Evolutionary conservation across 495 filamentous ascomycete species (phyloP), one percentile per base, ranked within the genome.

Genomic region (Parmelia sp.): DNA sequence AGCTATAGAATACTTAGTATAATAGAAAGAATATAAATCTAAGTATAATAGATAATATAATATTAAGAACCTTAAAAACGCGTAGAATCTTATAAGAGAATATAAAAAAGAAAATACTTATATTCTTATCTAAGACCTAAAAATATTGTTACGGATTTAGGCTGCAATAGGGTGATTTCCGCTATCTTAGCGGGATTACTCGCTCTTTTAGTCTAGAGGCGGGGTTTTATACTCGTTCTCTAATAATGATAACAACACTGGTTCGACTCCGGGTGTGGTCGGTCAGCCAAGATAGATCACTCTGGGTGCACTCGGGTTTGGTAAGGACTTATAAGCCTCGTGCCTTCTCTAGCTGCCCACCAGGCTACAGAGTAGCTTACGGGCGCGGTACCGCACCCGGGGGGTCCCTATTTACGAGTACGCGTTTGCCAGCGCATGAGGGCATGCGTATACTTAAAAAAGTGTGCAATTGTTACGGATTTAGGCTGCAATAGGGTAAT

Each of bases 201-300:
- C 42, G 42, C 42, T 45, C 42, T 45, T 45, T 45, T 45, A 19
- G 42, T n/a, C 19, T 45, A 45, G 42, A n/a, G 19, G 42, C 14
- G 39, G 9, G 42, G 23, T 5, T 3, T 7, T 21, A 1, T 19
- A n/a, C 42, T 3, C 23, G 8, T 40, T 40, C 35, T 21, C 5
- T 57, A 31, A 57, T 25, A 57, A 57, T 57, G 55, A 25, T 57
- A 57, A 25, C 55, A 57, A 57, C 55, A 57, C 23, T 25, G 55
- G 55, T 57, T 57, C 55, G 35, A 57, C 14, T 57, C 35, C 55
- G 35, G 55, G 55, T 57, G n/a, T 31, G 55, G 21, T 23, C 21
- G 55, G 55, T 57, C 12, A 57, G 55, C 23, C 35, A 19, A 57
- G 25, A 17, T 31, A 45, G 42, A 19, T 45, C 42, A 45, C 19